phyloP scores from a whole-genome alignment of 208 protist genomes.

The Leishmania guyanensis region DNA sequence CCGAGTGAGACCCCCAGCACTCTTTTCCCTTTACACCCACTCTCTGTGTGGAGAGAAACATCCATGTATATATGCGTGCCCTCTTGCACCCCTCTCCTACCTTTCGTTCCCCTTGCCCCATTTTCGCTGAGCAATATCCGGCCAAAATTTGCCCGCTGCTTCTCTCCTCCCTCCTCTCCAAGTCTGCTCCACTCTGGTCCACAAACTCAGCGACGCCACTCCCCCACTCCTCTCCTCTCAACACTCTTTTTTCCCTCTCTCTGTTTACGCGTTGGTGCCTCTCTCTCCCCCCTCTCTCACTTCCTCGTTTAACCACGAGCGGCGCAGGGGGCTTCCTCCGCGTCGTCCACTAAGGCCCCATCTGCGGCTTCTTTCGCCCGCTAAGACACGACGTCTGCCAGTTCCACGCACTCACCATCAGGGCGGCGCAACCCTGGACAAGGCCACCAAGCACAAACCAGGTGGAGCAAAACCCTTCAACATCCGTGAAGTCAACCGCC shows the following conservation, averaged over 20 bases:
- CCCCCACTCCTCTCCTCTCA: not conserved
- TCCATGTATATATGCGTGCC: not conserved
- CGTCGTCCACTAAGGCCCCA: not conserved
- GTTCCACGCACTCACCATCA: not conserved
- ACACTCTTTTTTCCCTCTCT: slow-evolving; percentile 12
- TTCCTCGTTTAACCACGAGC: not conserved
- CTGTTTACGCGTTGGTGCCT: not conserved
- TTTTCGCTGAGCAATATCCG: not conserved
- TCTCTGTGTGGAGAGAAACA: not conserved
- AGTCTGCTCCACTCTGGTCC: not conserved
- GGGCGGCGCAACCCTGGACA: not conserved
- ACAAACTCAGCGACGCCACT: not conserved
- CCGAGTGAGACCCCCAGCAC: not conserved
- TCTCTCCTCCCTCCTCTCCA: not conserved
- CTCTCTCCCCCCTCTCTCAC: not conserved
- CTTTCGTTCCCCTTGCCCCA: not conserved
- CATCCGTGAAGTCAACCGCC: not conserved
- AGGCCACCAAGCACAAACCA: not conserved
- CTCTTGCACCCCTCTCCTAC: not conserved
- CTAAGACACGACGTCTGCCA: not conserved
- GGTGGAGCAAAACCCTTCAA: not conserved
- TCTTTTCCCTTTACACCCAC: not conserved
- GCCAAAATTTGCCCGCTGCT: not conserved
- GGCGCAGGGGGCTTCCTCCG: not conserved
- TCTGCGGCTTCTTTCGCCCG: not conserved